Evolutionary conservation across 139 green algal genomes (phyloP).

Genomic region (Auxenochlorella pyrenoidosa): DNA sequence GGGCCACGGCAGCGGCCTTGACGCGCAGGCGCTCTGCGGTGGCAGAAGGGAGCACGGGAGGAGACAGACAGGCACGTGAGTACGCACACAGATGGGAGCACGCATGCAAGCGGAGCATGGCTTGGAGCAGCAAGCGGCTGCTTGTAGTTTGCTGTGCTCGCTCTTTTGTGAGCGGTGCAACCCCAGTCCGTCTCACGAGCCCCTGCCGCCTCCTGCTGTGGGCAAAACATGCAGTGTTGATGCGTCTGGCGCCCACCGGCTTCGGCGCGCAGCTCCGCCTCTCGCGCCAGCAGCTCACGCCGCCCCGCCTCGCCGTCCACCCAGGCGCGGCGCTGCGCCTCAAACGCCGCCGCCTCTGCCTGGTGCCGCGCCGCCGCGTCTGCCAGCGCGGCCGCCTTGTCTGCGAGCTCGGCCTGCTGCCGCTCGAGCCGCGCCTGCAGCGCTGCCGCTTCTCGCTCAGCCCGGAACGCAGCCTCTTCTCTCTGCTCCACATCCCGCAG

Average conservation of each 20-base stretch:
- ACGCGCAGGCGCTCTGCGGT: constrained; percentile 14
- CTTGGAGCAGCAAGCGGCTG: background rate
- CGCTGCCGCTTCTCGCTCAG: constrained; percentile 34
- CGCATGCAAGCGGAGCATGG: too few species aligned
- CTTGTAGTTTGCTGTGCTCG: too few species aligned
- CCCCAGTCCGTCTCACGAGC: too few species aligned
- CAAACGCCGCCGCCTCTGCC: constrained; percentile 34
- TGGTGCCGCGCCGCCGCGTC: constrained; percentile 39
- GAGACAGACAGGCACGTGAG: background rate
- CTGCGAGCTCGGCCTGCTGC: constrained; percentile 39
- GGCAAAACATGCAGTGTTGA: too few species aligned
- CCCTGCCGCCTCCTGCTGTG: too few species aligned
- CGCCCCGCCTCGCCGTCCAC: constrained; percentile 38
- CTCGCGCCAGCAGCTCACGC: constrained; percentile 3
- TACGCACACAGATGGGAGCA: background rate
- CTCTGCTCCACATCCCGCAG: constrained; percentile 33
- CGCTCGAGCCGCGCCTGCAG: constrained; percentile 34
- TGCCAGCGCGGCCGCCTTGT: constrained; percentile 28
- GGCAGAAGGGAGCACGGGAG: background rate
- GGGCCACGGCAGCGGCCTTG: constrained; percentile 19
- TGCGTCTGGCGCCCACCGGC: constrained; percentile 21
- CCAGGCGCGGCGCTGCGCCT: constrained; percentile 35
- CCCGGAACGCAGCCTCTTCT: constrained; percentile 46
- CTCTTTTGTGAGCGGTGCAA: too few species aligned
- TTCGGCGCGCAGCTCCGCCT: constrained; percentile 36